A percentile compares a stretch with the other conserved stretches of the same genome.
Evolutionary conservation across 2,329 filamentous ascomycete species (phyloP).

Genomic region (Colletotrichum navitas): DNA sequence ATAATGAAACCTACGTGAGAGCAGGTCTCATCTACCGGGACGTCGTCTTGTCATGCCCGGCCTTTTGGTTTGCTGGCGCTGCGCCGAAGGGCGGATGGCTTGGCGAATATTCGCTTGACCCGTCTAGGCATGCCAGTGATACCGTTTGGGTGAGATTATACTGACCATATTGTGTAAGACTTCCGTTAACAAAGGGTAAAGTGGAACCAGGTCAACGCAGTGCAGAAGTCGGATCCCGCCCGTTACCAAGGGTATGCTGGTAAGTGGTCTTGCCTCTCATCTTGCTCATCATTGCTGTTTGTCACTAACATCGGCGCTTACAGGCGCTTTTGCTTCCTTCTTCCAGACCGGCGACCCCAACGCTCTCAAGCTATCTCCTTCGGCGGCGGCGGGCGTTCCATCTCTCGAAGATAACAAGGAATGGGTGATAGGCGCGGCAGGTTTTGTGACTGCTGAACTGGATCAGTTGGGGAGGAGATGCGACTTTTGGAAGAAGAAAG

Average conservation of each 20-base stretch:
- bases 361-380: slow-evolving; percentile 64
- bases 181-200: slow-evolving; percentile 42
- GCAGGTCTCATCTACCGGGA: slow-evolving; percentile 71
- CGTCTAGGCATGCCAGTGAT: slow-evolving; percentile 71
- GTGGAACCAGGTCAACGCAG: slow-evolving; percentile 68
- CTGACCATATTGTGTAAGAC: not conserved
- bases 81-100: slow-evolving; percentile 63
- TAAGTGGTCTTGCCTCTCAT: slow-evolving; percentile 37
- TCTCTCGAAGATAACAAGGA: slow-evolving; percentile 56
- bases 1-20: slow-evolving; percentile 63
- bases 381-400: slow-evolving; percentile 59
- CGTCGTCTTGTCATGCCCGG: slow-evolving; percentile 69
- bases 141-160: slow-evolving; percentile 62
- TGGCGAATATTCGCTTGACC: slow-evolving; percentile 70
- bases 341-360: slow-evolving; percentile 71
- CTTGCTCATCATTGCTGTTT: not conserved
- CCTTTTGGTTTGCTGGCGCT: slow-evolving; percentile 65
- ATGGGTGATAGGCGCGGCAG: slow-evolving; percentile 62
- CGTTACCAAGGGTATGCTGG: slow-evolving; percentile 65
- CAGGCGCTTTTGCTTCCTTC: slow-evolving; percentile 71
- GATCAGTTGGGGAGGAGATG: slow-evolving; percentile 60
- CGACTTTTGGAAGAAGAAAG: slow-evolving; percentile 65
- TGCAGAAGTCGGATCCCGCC: slow-evolving; percentile 64
- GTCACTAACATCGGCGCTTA: slow-evolving; percentile 9
- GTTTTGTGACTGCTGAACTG: slow-evolving; percentile 57